Percentiles rank a stretch among this genome's conserved stretches.
Evolutionary conservation across 768 basidiomycete species (phyloP).

Genomic region (Trametes cubensis): DNA sequence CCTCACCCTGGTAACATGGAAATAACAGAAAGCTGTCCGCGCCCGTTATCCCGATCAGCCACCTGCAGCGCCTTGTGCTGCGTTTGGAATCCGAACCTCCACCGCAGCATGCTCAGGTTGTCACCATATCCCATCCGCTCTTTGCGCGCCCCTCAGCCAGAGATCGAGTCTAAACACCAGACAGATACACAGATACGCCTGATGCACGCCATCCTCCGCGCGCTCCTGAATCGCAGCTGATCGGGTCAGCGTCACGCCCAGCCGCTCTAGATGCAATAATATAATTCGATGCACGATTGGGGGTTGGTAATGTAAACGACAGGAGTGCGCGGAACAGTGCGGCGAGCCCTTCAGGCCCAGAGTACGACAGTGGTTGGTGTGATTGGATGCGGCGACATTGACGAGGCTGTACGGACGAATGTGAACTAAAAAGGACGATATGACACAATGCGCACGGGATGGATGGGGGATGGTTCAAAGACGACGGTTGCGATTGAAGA

Average conservation of each 20-base stretch:
- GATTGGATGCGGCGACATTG: slow-evolving; percentile 51
- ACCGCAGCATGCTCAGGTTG: slow-evolving; percentile 18
- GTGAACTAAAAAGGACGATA: slow-evolving; percentile 27
- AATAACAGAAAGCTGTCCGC: slow-evolving; percentile 22
- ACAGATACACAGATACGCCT: neutral
- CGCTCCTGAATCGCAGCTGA: neutral
- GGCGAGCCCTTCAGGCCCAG: slow-evolving; percentile 37
- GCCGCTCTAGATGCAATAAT: slow-evolving; percentile 18
- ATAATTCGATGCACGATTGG: slow-evolving; percentile 23
- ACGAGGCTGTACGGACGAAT: slow-evolving; percentile 32
- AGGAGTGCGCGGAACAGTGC: slow-evolving; percentile 28
- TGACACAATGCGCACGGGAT: slow-evolving; percentile 33
- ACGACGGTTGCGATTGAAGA: slow-evolving; percentile 26
- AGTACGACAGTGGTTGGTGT: slow-evolving; percentile 44
- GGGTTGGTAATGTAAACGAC: slow-evolving; percentile 30
- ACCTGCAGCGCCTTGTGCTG: slow-evolving; percentile 16
- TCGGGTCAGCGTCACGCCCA: slow-evolving; percentile 9
- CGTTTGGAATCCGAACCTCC: slow-evolving; percentile 10
- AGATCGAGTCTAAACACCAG: slow-evolving; percentile 9
- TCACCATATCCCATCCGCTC: slow-evolving; percentile 6
- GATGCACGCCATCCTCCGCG: neutral
- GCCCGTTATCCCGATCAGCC: slow-evolving; percentile 14
- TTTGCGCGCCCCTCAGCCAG: slow-evolving; percentile 7
- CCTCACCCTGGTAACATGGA: slow-evolving; percentile 29
- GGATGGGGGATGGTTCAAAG: slow-evolving; percentile 26